Conservation (phyloP, 495 filamentous ascomycete species). For the Parathielavia hyrcaniae region DNA sequence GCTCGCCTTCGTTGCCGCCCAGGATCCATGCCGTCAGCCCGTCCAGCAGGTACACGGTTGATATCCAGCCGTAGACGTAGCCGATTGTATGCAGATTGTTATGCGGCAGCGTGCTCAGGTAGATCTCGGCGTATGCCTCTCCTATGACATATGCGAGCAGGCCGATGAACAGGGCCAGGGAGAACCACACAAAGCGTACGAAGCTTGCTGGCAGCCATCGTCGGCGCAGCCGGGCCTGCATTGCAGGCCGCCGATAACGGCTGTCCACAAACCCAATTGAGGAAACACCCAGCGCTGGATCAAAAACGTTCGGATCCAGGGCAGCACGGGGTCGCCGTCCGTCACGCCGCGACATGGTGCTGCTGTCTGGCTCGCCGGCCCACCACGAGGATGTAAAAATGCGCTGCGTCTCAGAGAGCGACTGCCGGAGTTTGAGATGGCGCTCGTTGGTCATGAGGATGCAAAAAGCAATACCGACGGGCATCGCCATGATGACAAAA, state of each 20-base stretch:
- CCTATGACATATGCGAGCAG: slow-evolving; percentile 56
- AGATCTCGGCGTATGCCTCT: slow-evolving; percentile 61
- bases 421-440: slow-evolving; percentile 48
- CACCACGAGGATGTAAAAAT: slow-evolving; percentile 58
- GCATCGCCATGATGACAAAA: slow-evolving; percentile 58
- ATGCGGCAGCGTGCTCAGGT: slow-evolving; percentile 57
- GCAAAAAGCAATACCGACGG: slow-evolving; percentile 52
- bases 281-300: slow-evolving; percentile 25
- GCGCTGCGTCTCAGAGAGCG: slow-evolving; percentile 55
- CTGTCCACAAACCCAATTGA: slow-evolving; percentile 25
- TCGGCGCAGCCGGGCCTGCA: slow-evolving; percentile 38
- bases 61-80: slow-evolving; percentile 61
- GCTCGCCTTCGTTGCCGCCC: slow-evolving; percentile 50
- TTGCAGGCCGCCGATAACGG: slow-evolving; percentile 17
- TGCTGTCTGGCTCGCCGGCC: slow-evolving; percentile 45
- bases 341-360: slow-evolving; percentile 35
- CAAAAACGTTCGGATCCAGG: slow-evolving; percentile 27
- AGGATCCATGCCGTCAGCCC: slow-evolving; percentile 57
- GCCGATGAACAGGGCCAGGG: slow-evolving; percentile 52
- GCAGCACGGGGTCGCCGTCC: slow-evolving; percentile 29
- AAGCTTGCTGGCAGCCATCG: slow-evolving; percentile 55
- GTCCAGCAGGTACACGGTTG: slow-evolving; percentile 56
- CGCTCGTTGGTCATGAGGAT: slow-evolving; percentile 55
- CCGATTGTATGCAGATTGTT: slow-evolving; percentile 56
- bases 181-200: slow-evolving; percentile 62